These are phyloP conservation scores for Kwoniella pini DNA, from an alignment of 768 basidiomycete genomes.

Conservation along the genomic window DNA sequence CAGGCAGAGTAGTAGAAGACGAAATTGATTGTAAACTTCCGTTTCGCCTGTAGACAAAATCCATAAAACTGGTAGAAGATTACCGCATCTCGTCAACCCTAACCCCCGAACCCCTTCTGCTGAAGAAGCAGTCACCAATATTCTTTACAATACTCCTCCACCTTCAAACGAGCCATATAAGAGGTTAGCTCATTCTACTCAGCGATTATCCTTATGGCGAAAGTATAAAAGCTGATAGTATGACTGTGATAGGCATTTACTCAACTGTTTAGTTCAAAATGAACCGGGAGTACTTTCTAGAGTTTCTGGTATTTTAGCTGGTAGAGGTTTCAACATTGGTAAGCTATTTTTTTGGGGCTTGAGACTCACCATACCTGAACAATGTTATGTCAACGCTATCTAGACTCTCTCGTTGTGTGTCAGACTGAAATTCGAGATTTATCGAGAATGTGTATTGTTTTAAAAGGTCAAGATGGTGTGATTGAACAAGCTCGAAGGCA, in stretches of 20 bases:
- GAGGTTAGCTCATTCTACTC: slow-evolving; percentile 27
- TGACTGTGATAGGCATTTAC: slow-evolving; percentile 68
- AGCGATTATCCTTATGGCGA: too few relatives aligned
- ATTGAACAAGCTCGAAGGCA: slow-evolving; percentile 96
- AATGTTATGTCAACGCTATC: too few relatives aligned
- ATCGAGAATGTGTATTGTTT: slow-evolving; percentile 95
- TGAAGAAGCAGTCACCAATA: slow-evolving; percentile 96
- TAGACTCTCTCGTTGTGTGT: slow-evolving; percentile 96
- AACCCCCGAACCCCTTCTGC: slow-evolving; percentile 79
- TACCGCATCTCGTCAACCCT: slow-evolving; percentile 63
- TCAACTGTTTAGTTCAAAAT: slow-evolving; percentile 98
- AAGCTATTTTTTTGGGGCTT: too few relatives aligned
- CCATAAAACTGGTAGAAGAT: slow-evolving; percentile 33
- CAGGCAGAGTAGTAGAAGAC: too few relatives aligned
- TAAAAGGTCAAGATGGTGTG: slow-evolving; percentile 94
- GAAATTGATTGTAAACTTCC: too few relatives aligned
- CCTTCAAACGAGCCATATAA: slow-evolving; percentile 82
- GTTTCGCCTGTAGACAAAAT: slow-evolving; percentile 44
- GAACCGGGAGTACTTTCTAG: slow-evolving; percentile 99
- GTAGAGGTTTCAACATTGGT: slow-evolving; percentile 83
- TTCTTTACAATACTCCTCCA: slow-evolving; percentile 92
- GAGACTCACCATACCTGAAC: too few relatives aligned
- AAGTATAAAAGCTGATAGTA: not conserved
- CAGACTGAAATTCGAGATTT: slow-evolving; percentile 95
- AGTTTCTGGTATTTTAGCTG: slow-evolving; percentile 95